These are phyloP conservation scores for Aurantiochytrium sp. DNA, from an alignment of 108 stramenopile genomes.

Conservation along the genomic window DNA sequence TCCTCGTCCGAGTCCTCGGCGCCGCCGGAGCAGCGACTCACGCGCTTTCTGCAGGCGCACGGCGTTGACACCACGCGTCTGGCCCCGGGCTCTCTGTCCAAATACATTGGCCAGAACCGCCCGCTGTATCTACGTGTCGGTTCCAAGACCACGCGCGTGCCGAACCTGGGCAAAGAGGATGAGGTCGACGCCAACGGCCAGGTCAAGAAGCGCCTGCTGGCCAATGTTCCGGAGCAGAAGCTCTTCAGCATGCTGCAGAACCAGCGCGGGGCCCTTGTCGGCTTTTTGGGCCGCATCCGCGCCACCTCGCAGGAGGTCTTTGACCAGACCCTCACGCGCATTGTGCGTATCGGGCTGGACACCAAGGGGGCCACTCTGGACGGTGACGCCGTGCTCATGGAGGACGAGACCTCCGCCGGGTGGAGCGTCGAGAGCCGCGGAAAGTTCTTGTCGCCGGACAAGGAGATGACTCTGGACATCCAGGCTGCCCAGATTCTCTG, in stretches of 20 bases:
- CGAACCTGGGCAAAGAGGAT: neutral
- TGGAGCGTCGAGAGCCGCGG: neutral
- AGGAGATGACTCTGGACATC: constrained; percentile 32
- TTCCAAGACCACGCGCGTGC: neutral
- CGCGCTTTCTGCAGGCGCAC: constrained; percentile 32
- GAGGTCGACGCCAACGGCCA: neutral
- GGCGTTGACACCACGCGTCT: constrained; percentile 31
- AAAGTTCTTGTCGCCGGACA: constrained; percentile 21
- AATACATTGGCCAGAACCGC: neutral
- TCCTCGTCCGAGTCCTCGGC: neutral
- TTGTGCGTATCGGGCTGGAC: constrained; percentile 8
- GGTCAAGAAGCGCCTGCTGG: neutral
- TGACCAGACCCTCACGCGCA: neutral
- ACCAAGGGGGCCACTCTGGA: neutral
- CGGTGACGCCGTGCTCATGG: neutral
- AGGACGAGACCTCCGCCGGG: neutral
- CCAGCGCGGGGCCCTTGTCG: constrained; percentile 13
- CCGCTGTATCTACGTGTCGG: constrained; percentile 22
- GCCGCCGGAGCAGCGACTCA: constrained; percentile 13
- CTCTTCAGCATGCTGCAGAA: constrained; percentile 6
- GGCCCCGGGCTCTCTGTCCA: neutral
- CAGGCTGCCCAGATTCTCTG: constrained; percentile 31
- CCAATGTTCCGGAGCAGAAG: constrained; percentile 32
- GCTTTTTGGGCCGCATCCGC: neutral
- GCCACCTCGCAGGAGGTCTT: neutral